phyloP scores from a whole-genome alignment of 129 eudicot genomes.

The Silybum marianum region DNA sequence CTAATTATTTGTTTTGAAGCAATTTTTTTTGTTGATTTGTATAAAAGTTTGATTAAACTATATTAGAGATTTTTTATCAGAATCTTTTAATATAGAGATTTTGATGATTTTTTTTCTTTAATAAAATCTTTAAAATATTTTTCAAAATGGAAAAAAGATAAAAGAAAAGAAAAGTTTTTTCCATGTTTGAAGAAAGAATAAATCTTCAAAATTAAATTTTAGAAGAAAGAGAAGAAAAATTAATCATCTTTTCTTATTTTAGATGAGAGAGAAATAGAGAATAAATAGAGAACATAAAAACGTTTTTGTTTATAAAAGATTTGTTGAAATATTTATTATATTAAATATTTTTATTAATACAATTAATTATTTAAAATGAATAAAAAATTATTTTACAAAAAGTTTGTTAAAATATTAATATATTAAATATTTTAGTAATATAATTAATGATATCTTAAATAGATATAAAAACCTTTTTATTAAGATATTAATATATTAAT shows the following conservation, averaged over 20 bases:
- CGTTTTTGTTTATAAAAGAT: no score
- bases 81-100: neutral
- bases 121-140: neutral
- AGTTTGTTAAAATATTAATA: neutral
- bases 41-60: neutral
- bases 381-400: neutral
- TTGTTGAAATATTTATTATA: no score
- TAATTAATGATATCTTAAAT: neutral
- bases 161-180: neutral
- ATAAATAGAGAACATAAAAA: neutral
- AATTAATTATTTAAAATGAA: no score
- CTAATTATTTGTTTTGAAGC: no score
- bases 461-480: neutral
- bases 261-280: neutral
- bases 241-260: neutral
- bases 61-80: neutral
- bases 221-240: neutral
- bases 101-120: neutral
- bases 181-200: neutral
- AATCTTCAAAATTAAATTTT: neutral
- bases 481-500: no score
- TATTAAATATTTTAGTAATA: neutral
- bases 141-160: neutral
- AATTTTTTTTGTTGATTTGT: neutral
- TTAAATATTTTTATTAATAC: no score